Evolutionary conservation across 2,329 filamentous ascomycete genomes (phyloP), one percentile per base, ranked within the genome.

Genomic region (Alternaria sp.): DNA sequence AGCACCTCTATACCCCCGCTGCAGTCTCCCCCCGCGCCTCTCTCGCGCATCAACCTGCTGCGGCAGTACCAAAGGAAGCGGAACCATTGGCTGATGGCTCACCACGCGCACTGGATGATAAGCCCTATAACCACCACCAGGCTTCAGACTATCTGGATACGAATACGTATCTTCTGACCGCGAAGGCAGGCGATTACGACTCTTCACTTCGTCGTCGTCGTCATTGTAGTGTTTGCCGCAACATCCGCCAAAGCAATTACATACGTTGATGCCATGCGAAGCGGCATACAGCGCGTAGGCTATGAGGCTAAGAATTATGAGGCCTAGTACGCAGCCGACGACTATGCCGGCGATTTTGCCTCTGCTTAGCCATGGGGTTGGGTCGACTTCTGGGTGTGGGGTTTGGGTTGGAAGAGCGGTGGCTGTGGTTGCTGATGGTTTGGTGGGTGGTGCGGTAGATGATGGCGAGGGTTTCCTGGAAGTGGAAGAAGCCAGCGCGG

Each of bases 231-330:
- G 33, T 40, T 50, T 54, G 4, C 44, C 33, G 3, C 26, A 44
- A 17, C 41, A 41, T 4, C 40, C 28, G 26, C 52, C 52, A 21
- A 51, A 60, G n/a, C 57, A 60, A 23, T 60, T 17, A 29, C 57
- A 60, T 11, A 60, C 57, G 34, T 60, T 60, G 40, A 60, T 42
- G 21, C 46, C 57, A 1, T 52, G 57, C 14, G 36, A 48, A n/a
- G 24, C 36, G 11, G 57, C 52, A 17, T 31, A 42, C 2, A 56
- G 28, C 37, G 39, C 36, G 34, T 56, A 56, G 14, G 29, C 11
- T 14, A 42, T 34, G 5, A 60, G 28, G n/a, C 39, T 34, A n/a
- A 60, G 26, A 17, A 60, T 11, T 26, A 60, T 26, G 21, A 48
- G 34, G 14, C 52, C 57, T 6, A 59, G 23, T 1, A 59, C 33